Evolutionary conservation across 768 basidiomycete species (phyloP).

Genomic region (Pleurotus djamor): DNA sequence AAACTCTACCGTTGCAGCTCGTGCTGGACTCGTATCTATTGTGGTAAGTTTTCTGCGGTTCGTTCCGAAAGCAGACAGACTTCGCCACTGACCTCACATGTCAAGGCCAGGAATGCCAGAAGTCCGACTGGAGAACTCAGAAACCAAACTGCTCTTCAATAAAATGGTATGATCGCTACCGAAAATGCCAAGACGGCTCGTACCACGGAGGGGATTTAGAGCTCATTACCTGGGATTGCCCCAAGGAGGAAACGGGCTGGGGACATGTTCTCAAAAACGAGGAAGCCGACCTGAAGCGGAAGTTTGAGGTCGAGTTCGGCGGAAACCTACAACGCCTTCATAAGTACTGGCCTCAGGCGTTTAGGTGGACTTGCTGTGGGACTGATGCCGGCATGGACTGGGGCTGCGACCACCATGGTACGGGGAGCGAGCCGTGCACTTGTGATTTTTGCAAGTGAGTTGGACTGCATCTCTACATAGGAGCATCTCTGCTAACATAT

Average conservation of each 20-base stretch:
- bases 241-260: constrained; percentile 26
- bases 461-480: too few species aligned
- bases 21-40: background rate
- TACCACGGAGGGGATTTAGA: constrained; percentile 31
- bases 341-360: constrained; percentile 26
- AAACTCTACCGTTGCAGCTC: too few species aligned
- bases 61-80: background rate
- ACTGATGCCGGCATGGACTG: constrained; percentile 27
- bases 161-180: constrained; percentile 28
- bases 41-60: background rate
- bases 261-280: constrained; percentile 23
- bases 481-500: too few species aligned
- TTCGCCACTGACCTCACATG: background rate
- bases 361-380: constrained; percentile 38
- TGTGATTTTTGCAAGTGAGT: constrained; percentile 37
- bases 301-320: constrained; percentile 24
- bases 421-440: constrained; percentile 29
- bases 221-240: constrained; percentile 31
- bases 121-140: constrained; percentile 27
- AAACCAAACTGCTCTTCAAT: constrained; percentile 17
- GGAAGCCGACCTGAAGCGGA: constrained; percentile 21
- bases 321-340: constrained; percentile 24
- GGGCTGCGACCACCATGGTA: constrained; percentile 37
- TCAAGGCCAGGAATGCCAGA: constrained; percentile 21
- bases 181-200: constrained; percentile 26